Percentiles rank a stretch among this genome's conserved stretches.
Conservation (phyloP, 805 yeast species). For the Saccharomycopsis fibuligera region DNA sequence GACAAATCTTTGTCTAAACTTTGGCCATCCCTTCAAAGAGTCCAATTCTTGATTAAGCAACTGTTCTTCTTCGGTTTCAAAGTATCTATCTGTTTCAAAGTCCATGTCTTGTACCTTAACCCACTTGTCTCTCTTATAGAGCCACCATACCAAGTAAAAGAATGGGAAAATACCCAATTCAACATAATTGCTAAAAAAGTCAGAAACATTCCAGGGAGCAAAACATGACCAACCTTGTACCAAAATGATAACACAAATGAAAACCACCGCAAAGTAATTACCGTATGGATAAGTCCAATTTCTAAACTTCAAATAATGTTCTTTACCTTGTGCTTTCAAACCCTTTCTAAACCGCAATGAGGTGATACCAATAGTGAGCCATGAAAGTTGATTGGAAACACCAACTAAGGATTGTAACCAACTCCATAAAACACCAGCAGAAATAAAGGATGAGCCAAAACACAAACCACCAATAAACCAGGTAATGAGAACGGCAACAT, state of each 20-base stretch:
- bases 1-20: constrained; percentile 28
- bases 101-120: constrained; percentile 43
- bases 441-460: constrained; percentile 52
- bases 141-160: constrained; percentile 38
- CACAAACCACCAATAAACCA: constrained; percentile 52
- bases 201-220: constrained; percentile 37
- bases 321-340: constrained; percentile 34
- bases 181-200: constrained; percentile 40
- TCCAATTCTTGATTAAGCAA: constrained; percentile 34
- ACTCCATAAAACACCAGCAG: constrained; percentile 46
- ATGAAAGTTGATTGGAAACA: constrained; percentile 45
- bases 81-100: constrained; percentile 45
- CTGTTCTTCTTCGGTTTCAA: constrained; percentile 44
- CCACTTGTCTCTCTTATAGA: constrained; percentile 36
- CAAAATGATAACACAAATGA: constrained; percentile 38
- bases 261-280: constrained; percentile 39
- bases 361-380: constrained; percentile 45
- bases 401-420: constrained; percentile 50
- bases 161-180: constrained; percentile 44
- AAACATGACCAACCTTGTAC: constrained; percentile 50
- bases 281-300: constrained; percentile 51
- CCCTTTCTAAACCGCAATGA: constrained; percentile 45
- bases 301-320: constrained; percentile 33
- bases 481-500: constrained; percentile 43
- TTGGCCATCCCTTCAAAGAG: constrained; percentile 38